Evolutionary conservation across 257 asterid genomes (phyloP), one percentile per base, ranked within the genome.

Genomic region (Cruciata laevipes): DNA sequence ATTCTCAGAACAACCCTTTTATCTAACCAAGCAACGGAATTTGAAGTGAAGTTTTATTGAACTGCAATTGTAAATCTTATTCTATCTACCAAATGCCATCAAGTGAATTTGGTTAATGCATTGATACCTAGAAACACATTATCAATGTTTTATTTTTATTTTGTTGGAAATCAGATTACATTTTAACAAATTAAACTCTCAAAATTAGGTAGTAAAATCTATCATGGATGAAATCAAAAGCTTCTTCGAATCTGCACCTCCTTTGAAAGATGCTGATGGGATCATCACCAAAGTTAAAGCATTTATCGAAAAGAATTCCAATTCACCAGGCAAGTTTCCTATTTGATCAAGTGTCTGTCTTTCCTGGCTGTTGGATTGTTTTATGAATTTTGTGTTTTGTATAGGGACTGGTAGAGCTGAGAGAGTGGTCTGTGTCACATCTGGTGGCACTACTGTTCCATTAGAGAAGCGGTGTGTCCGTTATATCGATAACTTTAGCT

Each of bases 391-490:
- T 76, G 17, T 74, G 25, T 70, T 69, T 53, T n/a, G 12, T 53
- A 21, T 80, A 85, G 95, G 70, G 40, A 69, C 66, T 64, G 86
- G 79, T 76, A 77, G 72, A 49, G 58, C 71, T 70, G 58, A 66
- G 6, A 84, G 92, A 80, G 85, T 90, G 61, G 99, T 88, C 35
- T 90, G 95, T 71, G 89, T 93, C 75, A 90, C 99, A 75, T 88
- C 97, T 69, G 99, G 99, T 65, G 96, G 99, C 63, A 93, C 99
- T 68, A 86, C 96, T 12, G 99, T 93, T 76, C 99, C 99, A 72
- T 79, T 93, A 80, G 99, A 93, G 72, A 89, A 77, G 63, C 81
- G 88, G n/a, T 87, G 95, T 77, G 99, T 93, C 71, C 97, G 99
- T 66, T 93, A 79, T 70, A 90, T 93, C 58, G 97, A 93, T 82